Conservation (phyloP, 805 yeast species). For the Myxozyma melibiosi region DNA sequence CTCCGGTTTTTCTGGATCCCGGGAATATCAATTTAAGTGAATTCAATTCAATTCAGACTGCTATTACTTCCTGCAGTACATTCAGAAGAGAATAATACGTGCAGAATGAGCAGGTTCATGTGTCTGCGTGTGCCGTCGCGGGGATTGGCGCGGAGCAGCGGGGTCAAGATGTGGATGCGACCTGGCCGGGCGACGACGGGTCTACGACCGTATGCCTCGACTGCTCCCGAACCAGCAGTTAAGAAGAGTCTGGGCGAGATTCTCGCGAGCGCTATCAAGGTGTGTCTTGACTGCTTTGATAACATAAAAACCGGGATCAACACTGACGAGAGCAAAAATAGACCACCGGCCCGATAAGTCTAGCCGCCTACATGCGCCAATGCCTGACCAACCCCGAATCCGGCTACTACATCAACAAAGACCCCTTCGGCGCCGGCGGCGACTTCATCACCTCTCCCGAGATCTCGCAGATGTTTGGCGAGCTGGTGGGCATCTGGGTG, state of each 20-base stretch:
- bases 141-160: too few species aligned
- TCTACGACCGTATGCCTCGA: constrained; percentile 2
- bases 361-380: constrained; percentile 76
- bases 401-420: constrained; percentile 78
- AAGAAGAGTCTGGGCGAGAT: constrained; percentile 38
- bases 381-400: constrained; percentile 74
- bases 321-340: constrained; percentile 34
- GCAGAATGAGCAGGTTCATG: too few species aligned
- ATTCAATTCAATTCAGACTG: too few species aligned
- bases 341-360: constrained; percentile 74
- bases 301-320: too few species aligned
- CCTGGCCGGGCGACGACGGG: too few species aligned
- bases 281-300: not conserved
- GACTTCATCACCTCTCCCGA: constrained; percentile 88
- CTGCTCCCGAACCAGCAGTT: not conserved
- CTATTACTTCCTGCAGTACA: too few species aligned
- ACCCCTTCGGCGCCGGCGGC: constrained; percentile 69
- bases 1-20: too few species aligned
- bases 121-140: too few species aligned
- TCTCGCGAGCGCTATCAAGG: constrained; percentile 41
- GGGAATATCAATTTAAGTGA: too few species aligned
- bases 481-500: constrained; percentile 74
- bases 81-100: too few species aligned
- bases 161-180: too few species aligned
- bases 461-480: constrained; percentile 85